Base-by-base conservation (phyloP, 352 stramenopile species). In the Globisporangium apiculatum region DNA sequence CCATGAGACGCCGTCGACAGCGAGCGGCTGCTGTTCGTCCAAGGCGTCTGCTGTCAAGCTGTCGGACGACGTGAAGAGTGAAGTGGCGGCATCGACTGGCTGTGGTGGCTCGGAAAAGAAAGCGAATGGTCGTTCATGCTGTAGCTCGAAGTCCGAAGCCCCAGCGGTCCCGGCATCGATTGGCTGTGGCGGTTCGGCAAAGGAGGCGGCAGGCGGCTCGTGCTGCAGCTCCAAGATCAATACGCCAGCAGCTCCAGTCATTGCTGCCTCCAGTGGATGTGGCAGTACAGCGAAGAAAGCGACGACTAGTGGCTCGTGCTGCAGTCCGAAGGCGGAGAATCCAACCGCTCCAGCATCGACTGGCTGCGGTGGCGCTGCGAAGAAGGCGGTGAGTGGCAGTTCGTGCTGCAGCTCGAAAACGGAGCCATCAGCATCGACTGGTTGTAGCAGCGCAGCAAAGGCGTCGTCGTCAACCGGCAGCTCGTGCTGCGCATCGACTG, bases 1-100 rank as follows among this genome's bases (percentile, higher is more conserved):
- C 40, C 36, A 62, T 38, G 40, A 50, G 18, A 35, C 6, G 24
- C 36, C 1, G 24, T 10, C 36, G 14, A 37, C 42, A 35, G 40
- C 36, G 40, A n/a, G 14, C 3, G 17, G 48, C 2, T 61, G 58
- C 53, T 69, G 62, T 46, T 66, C 62, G 7, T 60, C 43, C 2
- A 72, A 72, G 35, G n/a, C 40, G 18, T 31, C 52, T 43, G 51
- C 11, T 15, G 12, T 5, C 4, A 15, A 47, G 42, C 24, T 31
- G 24, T 17, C 12, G 10, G 42, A 47, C 42, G 10, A 15, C n/a
- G 42, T 10, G 42, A 47, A 15, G 15, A 11, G 42, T 7, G 42
- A 11, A 17, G 42, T 15, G n/a, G 42, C 41, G 41, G 9, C 41
- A 45, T 45, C 41, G 41, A 45, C 41, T 45, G 41, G 24, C 24